Evolutionary conservation across 257 asterid genomes (phyloP), one percentile per base, ranked within the genome.

Genomic region (Cynanchum wilfordii): DNA sequence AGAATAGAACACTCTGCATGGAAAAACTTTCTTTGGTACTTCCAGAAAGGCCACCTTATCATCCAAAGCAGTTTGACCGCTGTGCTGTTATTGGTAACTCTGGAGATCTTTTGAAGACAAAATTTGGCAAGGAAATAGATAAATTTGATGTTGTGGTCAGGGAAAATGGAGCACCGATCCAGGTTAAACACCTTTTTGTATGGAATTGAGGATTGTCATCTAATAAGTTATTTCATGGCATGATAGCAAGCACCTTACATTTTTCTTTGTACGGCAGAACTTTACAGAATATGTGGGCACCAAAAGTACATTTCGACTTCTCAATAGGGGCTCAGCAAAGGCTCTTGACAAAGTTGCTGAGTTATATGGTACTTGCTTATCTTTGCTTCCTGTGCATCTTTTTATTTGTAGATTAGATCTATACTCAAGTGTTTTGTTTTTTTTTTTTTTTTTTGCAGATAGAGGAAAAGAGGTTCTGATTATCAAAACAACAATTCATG

Each of bases 1-100:
- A 79, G 84, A 95, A 92, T 77, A 85, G 82, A 80, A 86, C 97
- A 69, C 87, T 95, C 56, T 95, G 99, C 84, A 80, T 84, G 90
- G 99, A 90, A 78, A 95, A 95, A 78, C 98, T 95, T 50, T 89
- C 96, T 40, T 82, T 86, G 71, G 99, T 92, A 68, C 98, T 95
- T 58, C 98, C 98, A 3, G 89, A 89, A 51, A 77, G 85, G 74
- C 98, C 97, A 58, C 97, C 98, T 20, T 90, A 86, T 77, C 58
- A 78, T 62, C 97, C 99, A 66, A 82, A 83, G 79, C 97, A 92
- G 77, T 92, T 81, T 81, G 85, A 89, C 58, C 87, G 88, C 72
- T 92, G 99, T 81, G 98, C 99, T 77, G 98, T 92, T 80, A 90
- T 95, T 80, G 99, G 99, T 71, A 95, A 92, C 86, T 95, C 99